Evolutionary conservation across 805 yeast species (phyloP).

Genomic region (Yamadazyma endophytica): DNA sequence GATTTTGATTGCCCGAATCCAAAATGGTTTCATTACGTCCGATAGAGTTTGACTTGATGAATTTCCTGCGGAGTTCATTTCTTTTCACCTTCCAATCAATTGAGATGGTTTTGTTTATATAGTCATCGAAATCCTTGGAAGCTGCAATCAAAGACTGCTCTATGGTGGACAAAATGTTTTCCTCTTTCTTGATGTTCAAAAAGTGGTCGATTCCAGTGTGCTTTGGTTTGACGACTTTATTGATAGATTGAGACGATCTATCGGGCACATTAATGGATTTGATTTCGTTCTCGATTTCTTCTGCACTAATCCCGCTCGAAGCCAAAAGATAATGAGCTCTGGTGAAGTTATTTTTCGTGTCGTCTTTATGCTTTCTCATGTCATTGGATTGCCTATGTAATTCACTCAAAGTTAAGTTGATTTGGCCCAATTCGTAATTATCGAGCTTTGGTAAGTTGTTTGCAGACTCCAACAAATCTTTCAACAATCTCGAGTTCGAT

Average conservation of each 20-base stretch:
- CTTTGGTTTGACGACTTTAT: constrained; percentile 9
- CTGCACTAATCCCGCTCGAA: constrained; percentile 82
- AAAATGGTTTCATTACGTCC: background rate
- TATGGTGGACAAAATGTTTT: constrained; percentile 74
- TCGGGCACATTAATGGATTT: constrained; percentile 20
- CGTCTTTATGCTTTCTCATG: constrained; percentile 42
- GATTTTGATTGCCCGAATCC: constrained; percentile 5
- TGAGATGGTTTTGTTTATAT: constrained; percentile 65
- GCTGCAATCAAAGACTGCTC: constrained; percentile 74
- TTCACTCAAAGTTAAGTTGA: constrained; percentile 77
- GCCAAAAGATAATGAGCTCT: constrained; percentile 87
- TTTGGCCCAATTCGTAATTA: constrained; percentile 67
- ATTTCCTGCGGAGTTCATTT: constrained; percentile 46
- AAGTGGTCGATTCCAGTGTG: constrained; percentile 51
- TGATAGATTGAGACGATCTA: background rate
- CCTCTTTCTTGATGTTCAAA: constrained; percentile 69
- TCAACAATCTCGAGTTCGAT: constrained; percentile 34
- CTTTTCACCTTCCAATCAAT: constrained; percentile 84
- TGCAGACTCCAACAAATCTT: constrained; percentile 75
- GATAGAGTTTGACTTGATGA: background rate
- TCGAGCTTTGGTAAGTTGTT: constrained; percentile 61
- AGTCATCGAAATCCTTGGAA: constrained; percentile 76
- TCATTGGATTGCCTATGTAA: constrained; percentile 63
- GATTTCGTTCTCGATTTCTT: constrained; percentile 67
- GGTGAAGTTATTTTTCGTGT: constrained; percentile 34